Base-by-base conservation (phyloP, 495 filamentous ascomycete genomes). In the Tuber melanosporum region DNA sequence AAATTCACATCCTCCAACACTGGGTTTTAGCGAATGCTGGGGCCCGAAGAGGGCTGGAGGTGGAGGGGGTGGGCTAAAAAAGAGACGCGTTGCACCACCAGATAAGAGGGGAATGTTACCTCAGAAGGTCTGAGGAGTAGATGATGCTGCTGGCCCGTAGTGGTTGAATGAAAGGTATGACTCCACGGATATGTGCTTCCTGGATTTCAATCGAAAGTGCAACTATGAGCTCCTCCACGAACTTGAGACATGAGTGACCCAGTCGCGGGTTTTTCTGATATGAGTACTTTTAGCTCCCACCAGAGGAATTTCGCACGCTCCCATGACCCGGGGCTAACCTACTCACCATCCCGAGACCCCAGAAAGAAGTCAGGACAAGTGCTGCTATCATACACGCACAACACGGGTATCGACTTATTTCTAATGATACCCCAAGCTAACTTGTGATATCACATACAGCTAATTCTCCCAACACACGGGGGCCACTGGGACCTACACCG, bases 401-500 rank as follows among this genome's bases (percentile, higher is more conserved):
- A 2, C 3, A 14, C 52, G 3, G 2, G 12, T 15, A 15, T 32
- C 52, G 2, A 26, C 15, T 62, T 12, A 32, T 32, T 5, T 32
- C n/a, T 15, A 41, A 41, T 41, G 39, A 41, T 5, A 14, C 52
- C 52, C 10, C 52, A 14, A 62, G 26, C 3, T 32, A 62, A 62
- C 52, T 62, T 62, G 52, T 62, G 52, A 62, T 62, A 62, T 62
- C 52, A 62, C 52, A 62, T 62, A 32, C n/a, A 32, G 8, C 52
- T 10, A 32, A 62, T 62, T 3, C 52, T 62, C 52, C n/a, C 2
- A 15, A 32, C 10, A 15, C 12, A 62, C 3, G 3, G n/a, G n/a
- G n/a, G 12, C 22, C 22, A 41, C 4, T 41, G 39, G 39, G 39
- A 41, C 39, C 39, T 41, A 3, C 10, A 5, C 52, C n/a, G 26